Evolutionary conservation across 345 rosid species (phyloP), one percentile per base, ranked within the genome.

Genomic region (Boechera divaricarpa): DNA sequence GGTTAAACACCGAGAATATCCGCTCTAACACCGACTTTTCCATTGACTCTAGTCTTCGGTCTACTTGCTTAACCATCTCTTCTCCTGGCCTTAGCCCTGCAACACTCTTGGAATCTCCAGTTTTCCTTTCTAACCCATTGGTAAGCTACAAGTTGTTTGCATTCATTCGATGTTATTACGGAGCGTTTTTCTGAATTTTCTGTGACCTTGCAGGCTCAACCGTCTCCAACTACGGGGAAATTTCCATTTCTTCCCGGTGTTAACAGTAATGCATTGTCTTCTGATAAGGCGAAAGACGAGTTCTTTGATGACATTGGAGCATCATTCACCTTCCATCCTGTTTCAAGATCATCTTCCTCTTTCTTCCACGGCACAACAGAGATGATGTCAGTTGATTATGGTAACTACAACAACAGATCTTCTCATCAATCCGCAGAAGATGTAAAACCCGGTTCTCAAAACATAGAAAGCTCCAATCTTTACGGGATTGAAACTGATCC

Each of bases 1-100:
- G 86, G 79, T 75, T 95, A 68, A 91, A 89, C 77, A 88, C 97
- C 0, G 86, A 91, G 54, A 86, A 85, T 33, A 88, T 90, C 45
- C 87, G 96, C 76, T 77, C 96, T 31, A 72, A 63, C 24, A 70
- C 82, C 45, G 83, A 82, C 73, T 90, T 87, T 28, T 77, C 86
- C 6, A 35, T 77, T 16, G 87, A 85, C 56, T 76, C 94, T 41
- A 77, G 75, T 35, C 57, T 79, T 67, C 82, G 82, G 9, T 87
- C 98, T 61, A 90, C 94, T 70, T 85, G 81, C 79, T 80, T 91
- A 72, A 95, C 91, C 31, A 90, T 95, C 70, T 86, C 98, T 31
- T 86, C 98, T 52, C 87, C 97, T 42, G 97, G 98, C 12, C 85
- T 92, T 58, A 95, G 99, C 82, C 99, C 98, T 57, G 84, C 98